Base-by-base conservation (phyloP, 257 asterid species). In the Thymus quinquecostatus region DNA sequence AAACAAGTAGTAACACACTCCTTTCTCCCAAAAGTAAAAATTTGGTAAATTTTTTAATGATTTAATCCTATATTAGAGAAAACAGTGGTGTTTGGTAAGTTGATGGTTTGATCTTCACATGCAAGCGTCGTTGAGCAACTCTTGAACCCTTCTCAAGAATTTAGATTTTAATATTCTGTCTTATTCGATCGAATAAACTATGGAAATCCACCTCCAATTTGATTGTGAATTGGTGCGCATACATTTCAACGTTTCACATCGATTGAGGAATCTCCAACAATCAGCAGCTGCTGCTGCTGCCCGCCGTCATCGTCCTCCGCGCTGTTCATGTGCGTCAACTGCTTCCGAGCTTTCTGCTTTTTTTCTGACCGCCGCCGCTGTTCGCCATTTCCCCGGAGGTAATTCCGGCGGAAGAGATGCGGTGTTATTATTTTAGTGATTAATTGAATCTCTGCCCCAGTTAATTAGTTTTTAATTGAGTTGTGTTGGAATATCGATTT, bases 301-400 rank as follows among this genome's bases (percentile, higher is more conserved):
- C 50, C 57, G 10, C 41, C 54, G 28, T 50, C 55, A 12, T 36
- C 32, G 21, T 53, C 74, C 41, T 57, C 41, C 54, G 67, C 73
- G 58, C 36, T 14, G 27, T 41, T 59, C 70, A 64, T 62, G 38
- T 49, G 63, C 41, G 79, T 73, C 79, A 76, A 77, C 68, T 73
- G 64, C 34, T 41, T 30, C 76, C 59, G 38, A 27, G 49, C 21
- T 21, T 21, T 21, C 21, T 21, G 21, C 21, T 0, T 21, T 21
- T 21, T 21, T 21, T 21, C 63, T 61, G 8, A 7, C 63, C 38
- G 68, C 50, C 62, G 32, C 50, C 9, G 53, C 40, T 62, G 54
- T 66, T 56, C 54, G 29, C 49, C 28, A 32, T 72, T 77, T 60
- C 66, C 32, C 21, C 45, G 1, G 4, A 33, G 64, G 44, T 59